Conservation (phyloP, 768 basidiomycete genomes). For the Tylopilus felleus region DNA sequence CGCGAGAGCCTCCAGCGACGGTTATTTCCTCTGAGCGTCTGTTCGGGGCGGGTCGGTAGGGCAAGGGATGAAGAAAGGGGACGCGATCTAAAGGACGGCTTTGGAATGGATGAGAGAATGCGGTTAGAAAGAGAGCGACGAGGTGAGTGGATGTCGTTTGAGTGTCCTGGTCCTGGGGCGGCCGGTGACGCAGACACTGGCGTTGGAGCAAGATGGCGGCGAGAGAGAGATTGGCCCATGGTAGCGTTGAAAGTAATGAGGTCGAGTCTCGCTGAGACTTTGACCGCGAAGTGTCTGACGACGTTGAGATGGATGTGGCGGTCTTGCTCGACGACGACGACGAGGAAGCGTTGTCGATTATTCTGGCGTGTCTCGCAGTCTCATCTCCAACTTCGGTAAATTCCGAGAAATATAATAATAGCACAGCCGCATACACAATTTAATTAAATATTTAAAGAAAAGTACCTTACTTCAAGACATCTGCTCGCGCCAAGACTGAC, state of each 20-base stretch:
- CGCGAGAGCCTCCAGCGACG: constrained; percentile 26
- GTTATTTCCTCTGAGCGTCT: constrained; percentile 29
- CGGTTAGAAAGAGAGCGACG: constrained; percentile 32
- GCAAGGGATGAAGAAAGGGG: constrained; percentile 9
- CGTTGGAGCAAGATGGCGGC: constrained; percentile 19
- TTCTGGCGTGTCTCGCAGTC: constrained; percentile 26
- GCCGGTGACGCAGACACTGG: constrained; percentile 5
- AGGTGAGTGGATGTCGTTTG: not conserved
- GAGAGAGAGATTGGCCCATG: constrained; percentile 34
- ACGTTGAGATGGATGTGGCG: constrained; percentile 8
- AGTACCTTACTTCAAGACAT: not conserved
- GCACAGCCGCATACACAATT: constrained; percentile 19
- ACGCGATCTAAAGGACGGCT: constrained; percentile 20
- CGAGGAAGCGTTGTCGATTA: constrained; percentile 19
- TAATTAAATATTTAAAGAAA: constrained; percentile 5
- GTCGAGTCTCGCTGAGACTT: not conserved
- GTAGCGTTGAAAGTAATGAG: not conserved
- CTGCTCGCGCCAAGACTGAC: constrained; percentile 55
- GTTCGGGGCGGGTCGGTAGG: constrained; percentile 22
- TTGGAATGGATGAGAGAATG: constrained; percentile 33
- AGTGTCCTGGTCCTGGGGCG: constrained; percentile 8
- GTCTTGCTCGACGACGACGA: constrained; percentile 14
- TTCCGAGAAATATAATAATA: constrained; percentile 11
- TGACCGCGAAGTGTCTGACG: not conserved
- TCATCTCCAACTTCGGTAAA: constrained; percentile 24